Conservation (phyloP, 1,284 basidiomycete genomes). For the Sporisorium scitamineum region DNA sequence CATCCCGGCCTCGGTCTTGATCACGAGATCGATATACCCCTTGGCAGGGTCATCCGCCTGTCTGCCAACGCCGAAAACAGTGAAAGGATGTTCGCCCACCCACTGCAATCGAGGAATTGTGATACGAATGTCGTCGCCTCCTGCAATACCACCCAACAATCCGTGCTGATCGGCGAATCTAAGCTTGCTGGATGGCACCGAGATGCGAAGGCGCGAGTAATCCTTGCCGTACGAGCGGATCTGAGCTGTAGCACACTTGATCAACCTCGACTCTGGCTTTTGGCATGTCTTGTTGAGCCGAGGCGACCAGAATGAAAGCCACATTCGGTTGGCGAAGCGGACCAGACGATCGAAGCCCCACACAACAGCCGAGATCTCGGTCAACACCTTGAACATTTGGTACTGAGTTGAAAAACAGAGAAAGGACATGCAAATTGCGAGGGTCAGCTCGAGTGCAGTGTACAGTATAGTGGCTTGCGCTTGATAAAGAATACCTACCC, state of each 20-base stretch:
- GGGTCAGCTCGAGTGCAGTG: background rate
- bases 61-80: slow-evolving; percentile 33
- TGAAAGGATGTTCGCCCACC: slow-evolving; percentile 56
- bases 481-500: slow-evolving; percentile 13
- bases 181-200: slow-evolving; percentile 30
- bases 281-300: background rate
- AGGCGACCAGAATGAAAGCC: slow-evolving; percentile 28
- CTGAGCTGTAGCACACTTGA: slow-evolving; percentile 19
- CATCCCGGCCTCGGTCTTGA: slow-evolving; percentile 44
- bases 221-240: slow-evolving; percentile 12
- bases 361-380: slow-evolving; percentile 34
- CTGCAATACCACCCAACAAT: slow-evolving; percentile 21
- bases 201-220: slow-evolving; percentile 35
- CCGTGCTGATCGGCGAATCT: slow-evolving; percentile 13
- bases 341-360: slow-evolving; percentile 51
- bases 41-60: slow-evolving; percentile 5
- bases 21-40: slow-evolving; percentile 39
- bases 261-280: background rate
- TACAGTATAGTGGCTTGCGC: background rate
- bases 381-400: slow-evolving; percentile 35
- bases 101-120: slow-evolving; percentile 47
- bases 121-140: slow-evolving; percentile 47
- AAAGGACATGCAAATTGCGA: background rate
- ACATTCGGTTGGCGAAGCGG: slow-evolving; percentile 26
- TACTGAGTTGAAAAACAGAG: slow-evolving; percentile 7